Evolutionary conservation across 768 basidiomycete species (phyloP), one percentile per base, ranked within the genome.

Genomic region (Russula ochroleuca): DNA sequence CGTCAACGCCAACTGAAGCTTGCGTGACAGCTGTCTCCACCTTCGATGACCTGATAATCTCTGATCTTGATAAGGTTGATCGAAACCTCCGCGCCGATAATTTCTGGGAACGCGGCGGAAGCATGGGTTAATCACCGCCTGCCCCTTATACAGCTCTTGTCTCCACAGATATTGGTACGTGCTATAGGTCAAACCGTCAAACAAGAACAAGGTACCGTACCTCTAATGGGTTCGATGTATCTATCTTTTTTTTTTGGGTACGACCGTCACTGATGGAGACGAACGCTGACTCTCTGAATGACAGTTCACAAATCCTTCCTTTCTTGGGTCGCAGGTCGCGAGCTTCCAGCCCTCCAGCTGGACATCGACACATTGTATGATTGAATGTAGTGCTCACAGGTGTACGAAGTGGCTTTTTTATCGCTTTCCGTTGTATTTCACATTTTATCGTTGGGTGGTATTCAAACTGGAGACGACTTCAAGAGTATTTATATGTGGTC

Each of bases 401-500:
- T 63, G 56, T 43, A 57, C 3, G 55, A 33, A 43, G 3, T 15
- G 1, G 2, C 41, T 50, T 2, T 2, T 35, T 2, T 35, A 35
- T 35, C 35, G 7, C 7, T 35, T 7, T 10, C 35, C 35, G 28
- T 6, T 8, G 7, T 6, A 35, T 35, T 35, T 28, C 35, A 35
- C 10, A 13, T 49, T n/a, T 13, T 21, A 33, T 25, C 43, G 3
- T 28, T 28, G 25, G 28, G 28, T 35, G n/a, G 25, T 14, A 3
- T 13, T 17, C 31, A 23, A 57, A 33, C 50, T 35, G 10, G 38
- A 45, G 48, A 49, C 48, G 33, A 25, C 4, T n/a, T 31, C 19
- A 40, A 28, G 31, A 21, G n/a, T 3, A 51, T 61, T 61, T 65
- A 65, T 64, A 61, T 54, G 47, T 14, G 38, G 31, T 35, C 23